Base-by-base conservation (phyloP, 176 grass and related monocot genomes). In the Areca catechu region DNA sequence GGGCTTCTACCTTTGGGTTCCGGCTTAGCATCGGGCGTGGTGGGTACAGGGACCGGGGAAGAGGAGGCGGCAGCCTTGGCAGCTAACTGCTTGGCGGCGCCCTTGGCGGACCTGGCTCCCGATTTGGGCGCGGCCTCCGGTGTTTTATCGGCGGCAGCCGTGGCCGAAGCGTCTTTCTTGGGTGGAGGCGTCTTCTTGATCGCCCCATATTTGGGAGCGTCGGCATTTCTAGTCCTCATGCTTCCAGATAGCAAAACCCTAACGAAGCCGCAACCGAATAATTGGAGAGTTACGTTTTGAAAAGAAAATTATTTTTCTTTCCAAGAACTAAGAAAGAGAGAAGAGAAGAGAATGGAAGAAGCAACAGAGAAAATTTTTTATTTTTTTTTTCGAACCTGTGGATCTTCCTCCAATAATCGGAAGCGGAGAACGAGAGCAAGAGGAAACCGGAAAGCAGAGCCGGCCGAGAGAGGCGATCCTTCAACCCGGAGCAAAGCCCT, bases 181-280 rank as follows among this genome's bases (percentile, higher is more conserved):
- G 65, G 2, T 1, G 50, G 51, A 43, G 65, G 52, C 47, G 56
- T 59, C 68, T 71, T 71, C 56, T 59, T 71, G 17, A 47, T 12
- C 16, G 22, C 48, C 43, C 53, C 56, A 24, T 56, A 59, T 60
- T 71, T 71, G 9, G 55, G 37, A 3, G 68, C n/a, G 7, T 20
- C 56, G 43, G 68, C 54, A 9, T 71, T 71, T 28, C 68, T 16
- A 24, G 68, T 71, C 56, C 68, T 71, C 68, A 70, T 70, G 57
- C 16, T 57, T 58, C 20, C 34, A 14, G 10, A 43, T 14, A 43
- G 14, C 34, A 43, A 43, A 43, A 43, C 34, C 34, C 34, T 43
- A 43, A 43, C 34, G 34, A 2, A 43, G 34, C 6, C 7, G 34
- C 34, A 3, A 43, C 10, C 34, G 9, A 43, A 43, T 10, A 14